These are phyloP conservation scores for Iris macrosiphon DNA, from an alignment of 106 monocot genomes.

Conservation along the genomic window DNA sequence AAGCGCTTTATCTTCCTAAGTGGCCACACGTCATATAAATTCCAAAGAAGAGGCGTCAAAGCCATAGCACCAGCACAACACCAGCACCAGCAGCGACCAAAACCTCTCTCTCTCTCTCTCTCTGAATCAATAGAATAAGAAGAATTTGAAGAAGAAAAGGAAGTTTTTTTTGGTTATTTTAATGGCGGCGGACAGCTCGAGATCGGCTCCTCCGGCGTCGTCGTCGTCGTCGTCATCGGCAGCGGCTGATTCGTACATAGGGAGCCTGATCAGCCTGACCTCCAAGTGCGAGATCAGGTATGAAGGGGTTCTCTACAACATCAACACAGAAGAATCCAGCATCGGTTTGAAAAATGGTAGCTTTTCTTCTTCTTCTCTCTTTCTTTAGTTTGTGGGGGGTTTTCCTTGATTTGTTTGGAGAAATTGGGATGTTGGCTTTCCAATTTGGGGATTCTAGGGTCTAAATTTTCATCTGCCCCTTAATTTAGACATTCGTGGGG, in stretches of 20 bases:
- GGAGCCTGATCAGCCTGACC: slow-evolving; percentile 84
- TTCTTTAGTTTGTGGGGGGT: neutral
- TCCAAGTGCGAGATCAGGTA: slow-evolving; percentile 93
- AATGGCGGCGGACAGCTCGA: slow-evolving; percentile 8
- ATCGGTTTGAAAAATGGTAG: slow-evolving; percentile 78
- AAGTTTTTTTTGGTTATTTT: no score
- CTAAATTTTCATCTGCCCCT: no score
- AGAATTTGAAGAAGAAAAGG: no score
- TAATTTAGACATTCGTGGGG: no score
- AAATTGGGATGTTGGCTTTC: neutral
- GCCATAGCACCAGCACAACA: neutral
- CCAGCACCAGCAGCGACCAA: no score
- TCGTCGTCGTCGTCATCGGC: slow-evolving; percentile 18
- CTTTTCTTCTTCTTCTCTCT: neutral
- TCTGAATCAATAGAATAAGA: no score
- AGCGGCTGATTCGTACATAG: slow-evolving; percentile 77
- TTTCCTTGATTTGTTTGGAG: neutral
- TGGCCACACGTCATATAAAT: no score
- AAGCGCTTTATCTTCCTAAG: no score
- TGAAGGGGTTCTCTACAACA: slow-evolving; percentile 80
- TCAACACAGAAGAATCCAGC: slow-evolving; percentile 88
- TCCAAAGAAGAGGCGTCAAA: slow-evolving; percentile 3
- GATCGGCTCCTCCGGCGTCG: no score
- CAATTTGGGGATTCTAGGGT: neutral
- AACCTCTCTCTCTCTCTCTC: no score